These are phyloP conservation scores for Heterobasidion irregulare DNA, from an alignment of 1,284 basidiomycete species.

Conservation along the genomic window DNA sequence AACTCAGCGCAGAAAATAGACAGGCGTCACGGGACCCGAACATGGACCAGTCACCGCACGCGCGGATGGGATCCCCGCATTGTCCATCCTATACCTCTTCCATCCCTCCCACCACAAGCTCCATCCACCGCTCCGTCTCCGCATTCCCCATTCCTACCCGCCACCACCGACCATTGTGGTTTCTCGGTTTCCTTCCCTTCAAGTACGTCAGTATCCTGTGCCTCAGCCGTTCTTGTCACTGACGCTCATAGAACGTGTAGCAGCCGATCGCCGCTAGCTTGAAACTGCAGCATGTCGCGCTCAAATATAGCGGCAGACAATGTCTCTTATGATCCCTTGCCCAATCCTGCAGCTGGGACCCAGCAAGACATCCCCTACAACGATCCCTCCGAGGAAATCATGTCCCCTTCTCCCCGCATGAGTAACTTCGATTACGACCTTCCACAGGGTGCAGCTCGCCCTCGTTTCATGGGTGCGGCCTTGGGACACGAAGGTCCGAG, in stretches of 20 bases:
- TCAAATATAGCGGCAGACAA: neutral
- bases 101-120: neutral
- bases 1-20: no score
- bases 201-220: neutral
- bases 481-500: constrained; percentile 18
- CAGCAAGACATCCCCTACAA: constrained; percentile 15
- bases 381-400: neutral
- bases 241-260: neutral
- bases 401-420: constrained; percentile 2
- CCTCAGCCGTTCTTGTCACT: neutral
- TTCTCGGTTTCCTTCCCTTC: neutral
- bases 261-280: neutral
- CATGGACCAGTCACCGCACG: neutral
- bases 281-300: constrained; percentile 5
- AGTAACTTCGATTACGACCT: constrained; percentile 16
- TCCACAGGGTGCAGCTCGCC: constrained; percentile 18
- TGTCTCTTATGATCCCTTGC: constrained; percentile 21
- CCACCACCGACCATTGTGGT: neutral
- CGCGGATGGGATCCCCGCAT: neutral
- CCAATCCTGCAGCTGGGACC: constrained; percentile 11
- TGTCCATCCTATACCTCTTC: neutral
- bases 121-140: neutral
- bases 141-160: neutral
- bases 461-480: constrained; percentile 23
- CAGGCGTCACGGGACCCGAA: neutral